Conservation (phyloP, 495 filamentous ascomycete species). For the Tuber umbilicatum region DNA sequence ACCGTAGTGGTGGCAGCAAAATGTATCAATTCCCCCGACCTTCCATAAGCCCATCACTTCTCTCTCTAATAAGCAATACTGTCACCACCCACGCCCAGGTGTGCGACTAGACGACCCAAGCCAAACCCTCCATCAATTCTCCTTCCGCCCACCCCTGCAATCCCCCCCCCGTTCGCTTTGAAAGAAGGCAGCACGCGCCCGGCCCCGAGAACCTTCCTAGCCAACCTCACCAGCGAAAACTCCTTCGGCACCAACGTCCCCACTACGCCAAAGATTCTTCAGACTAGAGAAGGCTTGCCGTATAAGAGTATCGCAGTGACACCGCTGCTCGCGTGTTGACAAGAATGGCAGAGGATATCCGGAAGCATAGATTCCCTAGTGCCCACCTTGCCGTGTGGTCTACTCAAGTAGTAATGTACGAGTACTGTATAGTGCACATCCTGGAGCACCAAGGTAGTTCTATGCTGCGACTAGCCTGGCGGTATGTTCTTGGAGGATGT, state of each 20-base stretch:
- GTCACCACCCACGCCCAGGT: slow-evolving; percentile 9
- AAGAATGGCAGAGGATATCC: slow-evolving; percentile 63
- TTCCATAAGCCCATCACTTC: not conserved
- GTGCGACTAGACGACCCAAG: slow-evolving; percentile 7
- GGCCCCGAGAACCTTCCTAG: slow-evolving; percentile 56
- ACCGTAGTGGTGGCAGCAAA: not conserved
- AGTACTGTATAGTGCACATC: slow-evolving; percentile 68
- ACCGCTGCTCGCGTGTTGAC: slow-evolving; percentile 61
- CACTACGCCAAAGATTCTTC: slow-evolving; percentile 51
- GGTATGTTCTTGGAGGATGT: slow-evolving; percentile 53
- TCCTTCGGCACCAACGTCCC: not conserved
- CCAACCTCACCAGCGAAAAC: slow-evolving; percentile 55
- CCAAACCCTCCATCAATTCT: slow-evolving; percentile 17
- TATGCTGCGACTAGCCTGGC: slow-evolving; percentile 61
- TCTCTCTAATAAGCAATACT: not conserved
- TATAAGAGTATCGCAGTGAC: slow-evolving; percentile 75
- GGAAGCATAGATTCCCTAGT: slow-evolving; percentile 64
- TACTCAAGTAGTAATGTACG: slow-evolving; percentile 55
- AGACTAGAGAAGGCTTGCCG: slow-evolving; percentile 58
- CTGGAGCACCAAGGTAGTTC: slow-evolving; percentile 61
- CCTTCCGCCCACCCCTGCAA: slow-evolving; percentile 54
- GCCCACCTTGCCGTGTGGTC: slow-evolving; percentile 67
- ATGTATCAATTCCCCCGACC: not conserved
- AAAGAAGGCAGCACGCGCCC: slow-evolving; percentile 66
- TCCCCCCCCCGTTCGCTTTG: slow-evolving; percentile 59